phyloP scores from a whole-genome alignment of 2,329 filamentous ascomycete species.

The Calonectria hongkongensis region DNA sequence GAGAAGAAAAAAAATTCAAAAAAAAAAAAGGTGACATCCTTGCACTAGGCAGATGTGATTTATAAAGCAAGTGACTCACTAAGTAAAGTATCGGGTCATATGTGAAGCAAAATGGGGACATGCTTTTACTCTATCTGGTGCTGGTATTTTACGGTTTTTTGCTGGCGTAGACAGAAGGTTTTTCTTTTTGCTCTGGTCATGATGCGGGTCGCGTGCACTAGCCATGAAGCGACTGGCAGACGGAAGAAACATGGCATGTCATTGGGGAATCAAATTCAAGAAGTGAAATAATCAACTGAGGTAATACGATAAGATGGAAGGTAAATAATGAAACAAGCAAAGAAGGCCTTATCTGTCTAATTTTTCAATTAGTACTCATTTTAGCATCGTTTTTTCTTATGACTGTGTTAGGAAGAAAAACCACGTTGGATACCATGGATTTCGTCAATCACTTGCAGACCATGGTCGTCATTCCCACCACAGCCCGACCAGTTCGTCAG shows the following conservation, averaged over 20 bases:
- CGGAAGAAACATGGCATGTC: no score
- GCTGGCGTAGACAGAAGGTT: neutral
- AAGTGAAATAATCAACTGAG: no score
- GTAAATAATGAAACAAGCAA: no score
- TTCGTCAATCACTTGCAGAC: neutral
- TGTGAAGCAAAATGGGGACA: neutral
- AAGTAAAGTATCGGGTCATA: neutral
- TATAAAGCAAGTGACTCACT: slow-evolving; percentile 23
- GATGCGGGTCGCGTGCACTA: no score
- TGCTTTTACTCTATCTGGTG: neutral
- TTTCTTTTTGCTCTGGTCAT: neutral
- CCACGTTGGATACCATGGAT: neutral
- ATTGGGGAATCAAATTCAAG: no score
- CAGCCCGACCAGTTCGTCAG: neutral
- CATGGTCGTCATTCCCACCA: neutral
- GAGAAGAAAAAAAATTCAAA: neutral
- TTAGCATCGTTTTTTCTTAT: no score
- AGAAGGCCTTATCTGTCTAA: no score
- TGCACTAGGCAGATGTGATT: slow-evolving; percentile 3
- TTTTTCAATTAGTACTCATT: no score
- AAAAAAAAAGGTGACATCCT: no score
- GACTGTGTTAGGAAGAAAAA: neutral
- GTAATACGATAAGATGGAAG: no score
- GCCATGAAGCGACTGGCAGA: no score
- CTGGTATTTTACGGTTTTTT: neutral